Evolutionary conservation across 2,329 filamentous ascomycete species (phyloP).

Genomic region (Arthrobotrys musiformis): DNA sequence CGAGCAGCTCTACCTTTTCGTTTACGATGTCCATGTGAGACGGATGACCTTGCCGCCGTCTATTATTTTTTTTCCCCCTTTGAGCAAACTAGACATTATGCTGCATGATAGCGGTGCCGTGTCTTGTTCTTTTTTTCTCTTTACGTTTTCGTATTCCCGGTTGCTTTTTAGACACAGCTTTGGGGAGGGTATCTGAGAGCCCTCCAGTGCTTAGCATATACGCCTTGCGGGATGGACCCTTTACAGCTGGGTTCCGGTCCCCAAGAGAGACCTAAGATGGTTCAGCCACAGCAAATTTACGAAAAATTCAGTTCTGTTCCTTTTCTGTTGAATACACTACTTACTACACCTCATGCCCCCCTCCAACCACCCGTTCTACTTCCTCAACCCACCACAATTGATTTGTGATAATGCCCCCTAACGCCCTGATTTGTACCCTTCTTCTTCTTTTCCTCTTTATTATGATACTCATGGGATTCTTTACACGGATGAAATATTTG

Average conservation of each 20-base stretch:
- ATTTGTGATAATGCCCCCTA: constrained; percentile 47
- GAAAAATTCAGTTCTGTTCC: background rate
- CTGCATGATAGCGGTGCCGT: background rate
- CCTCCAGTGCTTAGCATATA: background rate
- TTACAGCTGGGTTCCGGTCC: background rate
- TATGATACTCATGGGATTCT: constrained; percentile 53
- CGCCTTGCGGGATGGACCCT: background rate
- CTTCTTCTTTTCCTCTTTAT: constrained; percentile 12
- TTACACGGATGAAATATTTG: constrained; percentile 41
- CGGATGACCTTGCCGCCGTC: background rate
- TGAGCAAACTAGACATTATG: background rate
- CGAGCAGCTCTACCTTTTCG: constrained; percentile 48
- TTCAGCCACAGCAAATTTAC: background rate
- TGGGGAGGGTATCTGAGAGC: background rate
- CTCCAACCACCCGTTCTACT: background rate
- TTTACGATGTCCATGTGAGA: constrained; percentile 54
- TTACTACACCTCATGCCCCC: background rate
- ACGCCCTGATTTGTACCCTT: constrained; percentile 14
- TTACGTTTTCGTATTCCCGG: background rate
- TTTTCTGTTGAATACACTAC: background rate
- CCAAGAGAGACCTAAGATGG: background rate
- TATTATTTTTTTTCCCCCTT: background rate
- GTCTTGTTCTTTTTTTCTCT: background rate
- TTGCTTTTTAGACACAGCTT: background rate
- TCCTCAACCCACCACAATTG: constrained; percentile 36